Conservation (phyloP, 768 basidiomycete genomes). For the Baorangia bicolor region DNA sequence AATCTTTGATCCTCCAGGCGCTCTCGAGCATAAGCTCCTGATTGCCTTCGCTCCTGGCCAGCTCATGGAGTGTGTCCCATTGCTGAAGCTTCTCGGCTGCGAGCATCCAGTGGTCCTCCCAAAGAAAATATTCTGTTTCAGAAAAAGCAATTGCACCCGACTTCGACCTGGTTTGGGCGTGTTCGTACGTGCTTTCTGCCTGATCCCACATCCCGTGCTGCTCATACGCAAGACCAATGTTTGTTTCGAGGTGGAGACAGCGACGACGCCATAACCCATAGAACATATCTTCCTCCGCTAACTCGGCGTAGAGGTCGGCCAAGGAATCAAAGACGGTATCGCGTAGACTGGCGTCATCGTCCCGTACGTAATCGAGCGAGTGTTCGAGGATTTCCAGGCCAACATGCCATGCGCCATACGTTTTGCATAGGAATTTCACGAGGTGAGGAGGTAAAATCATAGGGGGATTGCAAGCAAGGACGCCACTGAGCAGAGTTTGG, state of each 20-base stretch:
- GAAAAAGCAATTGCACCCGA: constrained; percentile 83
- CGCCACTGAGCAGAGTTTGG: constrained; percentile 82
- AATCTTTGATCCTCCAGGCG: constrained; percentile 93
- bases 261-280: constrained; percentile 95
- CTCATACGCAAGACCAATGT: constrained; percentile 83
- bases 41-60: constrained; percentile 86
- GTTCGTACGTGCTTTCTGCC: constrained; percentile 84
- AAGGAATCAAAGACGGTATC: constrained; percentile 89
- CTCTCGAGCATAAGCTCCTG: constrained; percentile 92
- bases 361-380: constrained; percentile 75
- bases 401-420: constrained; percentile 94
- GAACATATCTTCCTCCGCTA: constrained; percentile 96
- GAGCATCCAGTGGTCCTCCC: constrained; percentile 99
- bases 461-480: constrained; percentile 81
- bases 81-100: constrained; percentile 95
- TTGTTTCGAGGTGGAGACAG: constrained; percentile 86
- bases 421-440: constrained; percentile 94
- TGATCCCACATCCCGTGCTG: constrained; percentile 98
- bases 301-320: constrained; percentile 92
- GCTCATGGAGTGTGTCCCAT: constrained; percentile 93
- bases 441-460: constrained; percentile 93
- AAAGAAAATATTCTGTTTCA: constrained; percentile 93
- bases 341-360: constrained; percentile 75
- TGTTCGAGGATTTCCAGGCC: constrained; percentile 81
- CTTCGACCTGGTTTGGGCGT: constrained; percentile 83